Evolutionary conservation across 1,284 basidiomycete genomes (phyloP).

Genomic region (Moniliophthora roreri): DNA sequence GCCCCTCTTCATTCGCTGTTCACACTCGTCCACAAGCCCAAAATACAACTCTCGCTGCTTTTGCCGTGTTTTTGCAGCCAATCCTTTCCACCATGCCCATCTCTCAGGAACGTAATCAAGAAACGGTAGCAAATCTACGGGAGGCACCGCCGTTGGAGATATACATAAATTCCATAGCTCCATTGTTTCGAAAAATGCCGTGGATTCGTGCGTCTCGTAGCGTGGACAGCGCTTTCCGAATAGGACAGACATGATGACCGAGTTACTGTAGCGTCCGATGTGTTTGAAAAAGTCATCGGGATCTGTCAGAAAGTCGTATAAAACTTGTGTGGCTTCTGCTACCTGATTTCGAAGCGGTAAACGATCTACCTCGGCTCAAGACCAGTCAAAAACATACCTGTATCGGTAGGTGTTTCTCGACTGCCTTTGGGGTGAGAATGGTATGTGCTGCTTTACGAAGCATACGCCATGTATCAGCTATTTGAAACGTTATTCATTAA

Average conservation of each 20-base stretch:
- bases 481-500: too few species aligned
- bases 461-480: not conserved
- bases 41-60: slow-evolving; percentile 12
- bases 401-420: slow-evolving; percentile 22
- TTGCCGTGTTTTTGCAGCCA: slow-evolving; percentile 15
- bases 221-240: slow-evolving; percentile 29
- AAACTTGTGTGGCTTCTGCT: slow-evolving; percentile 19
- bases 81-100: slow-evolving; percentile 24
- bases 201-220: slow-evolving; percentile 19
- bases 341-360: not conserved
- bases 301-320: slow-evolving; percentile 13
- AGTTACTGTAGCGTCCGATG: slow-evolving; percentile 25
- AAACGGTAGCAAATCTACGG: slow-evolving; percentile 25
- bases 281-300: slow-evolving; percentile 27
- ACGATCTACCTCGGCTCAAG: too few species aligned
- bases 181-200: slow-evolving; percentile 23
- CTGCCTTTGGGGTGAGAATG: slow-evolving; percentile 14
- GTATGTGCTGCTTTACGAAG: slow-evolving; percentile 15
- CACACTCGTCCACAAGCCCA: not conserved
- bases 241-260: slow-evolving; percentile 28
- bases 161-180: slow-evolving; percentile 23
- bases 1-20: slow-evolving; percentile 4
- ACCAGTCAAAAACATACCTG: slow-evolving; percentile 11
- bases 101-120: slow-evolving; percentile 24
- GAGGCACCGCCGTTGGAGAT: slow-evolving; percentile 24